Conservation (phyloP, 805 yeast genomes). For the Crinitomyces ghanaensis region DNA sequence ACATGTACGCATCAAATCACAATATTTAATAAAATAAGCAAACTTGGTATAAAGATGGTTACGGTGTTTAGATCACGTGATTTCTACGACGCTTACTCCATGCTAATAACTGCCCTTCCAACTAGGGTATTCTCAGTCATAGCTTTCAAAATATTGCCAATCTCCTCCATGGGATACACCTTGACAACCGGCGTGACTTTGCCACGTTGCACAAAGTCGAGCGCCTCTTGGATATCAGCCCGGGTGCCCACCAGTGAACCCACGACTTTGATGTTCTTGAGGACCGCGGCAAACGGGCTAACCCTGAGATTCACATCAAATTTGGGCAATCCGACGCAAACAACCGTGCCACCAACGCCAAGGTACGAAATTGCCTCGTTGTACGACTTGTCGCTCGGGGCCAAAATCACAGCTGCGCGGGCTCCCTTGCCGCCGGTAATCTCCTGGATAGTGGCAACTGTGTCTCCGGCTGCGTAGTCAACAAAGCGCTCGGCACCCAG, state of each 20-base stretch:
- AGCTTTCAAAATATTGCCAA: slow-evolving; percentile 10
- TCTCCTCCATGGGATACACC: slow-evolving; percentile 10
- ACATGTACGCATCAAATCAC: too few relatives aligned
- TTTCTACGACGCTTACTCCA: slow-evolving; percentile 1
- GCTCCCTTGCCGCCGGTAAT: slow-evolving; percentile 19
- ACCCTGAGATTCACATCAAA: slow-evolving; percentile 10
- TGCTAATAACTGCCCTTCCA: slow-evolving; percentile 20
- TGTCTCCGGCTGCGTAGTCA: slow-evolving; percentile 32
- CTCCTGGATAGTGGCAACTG: slow-evolving; percentile 16
- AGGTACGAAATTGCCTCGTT: slow-evolving; percentile 13
- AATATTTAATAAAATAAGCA: too few relatives aligned
- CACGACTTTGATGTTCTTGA: slow-evolving; percentile 10
- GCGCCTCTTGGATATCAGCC: slow-evolving; percentile 17
- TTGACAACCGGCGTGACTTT: slow-evolving; percentile 13
- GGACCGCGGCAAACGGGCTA: slow-evolving; percentile 11
- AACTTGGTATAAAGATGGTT: too few relatives aligned
- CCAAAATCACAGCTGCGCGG: slow-evolving; percentile 15
- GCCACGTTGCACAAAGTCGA: slow-evolving; percentile 17
- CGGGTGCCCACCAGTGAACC: slow-evolving; percentile 21
- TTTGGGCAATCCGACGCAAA: slow-evolving; percentile 18
- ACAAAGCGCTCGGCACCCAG: slow-evolving; percentile 46
- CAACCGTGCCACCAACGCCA: slow-evolving; percentile 16
- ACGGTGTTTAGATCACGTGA: too few relatives aligned
- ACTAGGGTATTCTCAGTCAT: slow-evolving; percentile 14
- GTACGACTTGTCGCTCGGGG: slow-evolving; percentile 13